phyloP scores from a whole-genome alignment of 352 stramenopile genomes.

The Globisporangium ultimum region DNA sequence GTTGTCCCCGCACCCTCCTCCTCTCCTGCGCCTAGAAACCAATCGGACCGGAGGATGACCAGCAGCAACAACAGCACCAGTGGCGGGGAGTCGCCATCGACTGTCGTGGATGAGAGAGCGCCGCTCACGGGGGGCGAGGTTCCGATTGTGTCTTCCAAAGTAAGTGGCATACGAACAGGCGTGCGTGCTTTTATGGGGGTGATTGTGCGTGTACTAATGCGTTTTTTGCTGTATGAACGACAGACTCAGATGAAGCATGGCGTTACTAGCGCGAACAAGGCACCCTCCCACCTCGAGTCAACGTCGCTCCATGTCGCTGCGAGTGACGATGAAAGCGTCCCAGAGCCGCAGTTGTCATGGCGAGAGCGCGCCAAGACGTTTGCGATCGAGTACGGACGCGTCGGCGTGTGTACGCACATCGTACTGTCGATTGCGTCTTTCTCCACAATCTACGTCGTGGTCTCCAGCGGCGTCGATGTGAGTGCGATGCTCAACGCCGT shows the following conservation, averaged over 20 bases:
- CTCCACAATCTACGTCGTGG: constrained; percentile 67
- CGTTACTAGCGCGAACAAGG: no score
- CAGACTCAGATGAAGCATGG: no score
- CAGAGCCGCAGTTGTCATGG: constrained; percentile 38
- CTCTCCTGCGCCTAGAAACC: constrained; percentile 6
- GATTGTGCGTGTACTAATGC: not conserved
- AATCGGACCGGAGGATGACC: constrained; percentile 22
- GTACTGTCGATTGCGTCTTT: constrained; percentile 74
- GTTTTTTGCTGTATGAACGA: no score
- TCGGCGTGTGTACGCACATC: constrained; percentile 74
- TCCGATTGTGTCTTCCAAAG: not conserved
- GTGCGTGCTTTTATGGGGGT: constrained; percentile 1
- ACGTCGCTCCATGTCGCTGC: no score
- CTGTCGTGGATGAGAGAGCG: constrained; percentile 21
- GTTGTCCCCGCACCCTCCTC: constrained; percentile 10
- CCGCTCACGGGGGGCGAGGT: constrained; percentile 26
- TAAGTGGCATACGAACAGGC: constrained; percentile 14
- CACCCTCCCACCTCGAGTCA: no score
- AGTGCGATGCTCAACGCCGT: constrained; percentile 41
- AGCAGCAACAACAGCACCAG: not conserved
- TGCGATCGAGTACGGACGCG: constrained; percentile 74
- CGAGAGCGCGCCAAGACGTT: constrained; percentile 76
- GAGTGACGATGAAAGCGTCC: constrained; percentile 4
- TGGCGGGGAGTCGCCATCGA: no score
- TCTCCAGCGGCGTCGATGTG: constrained; percentile 73